Percentiles rank a stretch among this genome's conserved stretches.
These are phyloP conservation scores for Angophora floribunda DNA, from an alignment of 345 rosid genomes.

Conservation along the genomic window DNA sequence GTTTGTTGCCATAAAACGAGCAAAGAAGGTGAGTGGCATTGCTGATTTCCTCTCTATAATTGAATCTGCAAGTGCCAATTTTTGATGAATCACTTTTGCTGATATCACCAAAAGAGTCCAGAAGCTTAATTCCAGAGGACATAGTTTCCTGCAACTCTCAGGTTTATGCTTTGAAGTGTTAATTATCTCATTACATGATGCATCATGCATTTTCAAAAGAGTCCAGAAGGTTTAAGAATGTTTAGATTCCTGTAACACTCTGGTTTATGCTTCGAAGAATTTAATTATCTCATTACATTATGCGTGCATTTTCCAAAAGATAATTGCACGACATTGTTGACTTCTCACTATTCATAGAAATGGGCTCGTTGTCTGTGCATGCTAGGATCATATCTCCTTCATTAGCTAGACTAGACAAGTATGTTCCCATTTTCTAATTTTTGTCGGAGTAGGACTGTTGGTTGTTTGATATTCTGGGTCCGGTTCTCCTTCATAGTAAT, in stretches of 20 bases:
- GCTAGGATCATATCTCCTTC: background rate
- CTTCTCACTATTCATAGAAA: background rate
- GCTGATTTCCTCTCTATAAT: background rate
- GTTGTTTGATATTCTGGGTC: background rate
- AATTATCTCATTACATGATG: background rate
- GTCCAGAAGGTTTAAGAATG: background rate
- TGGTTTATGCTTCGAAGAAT: background rate
- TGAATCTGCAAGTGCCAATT: background rate
- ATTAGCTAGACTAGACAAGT: background rate
- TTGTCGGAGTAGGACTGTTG: background rate
- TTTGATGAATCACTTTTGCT: background rate
- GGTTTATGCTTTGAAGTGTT: background rate
- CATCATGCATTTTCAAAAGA: background rate
- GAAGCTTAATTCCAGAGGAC: background rate
- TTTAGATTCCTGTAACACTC: background rate
- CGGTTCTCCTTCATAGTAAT: background rate
- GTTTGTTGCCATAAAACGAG: slow-evolving; percentile 92
- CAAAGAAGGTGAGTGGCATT: slow-evolving; percentile 55
- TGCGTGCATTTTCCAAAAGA: background rate
- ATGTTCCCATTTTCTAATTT: background rate
- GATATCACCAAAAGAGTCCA: background rate
- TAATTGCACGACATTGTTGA: background rate
- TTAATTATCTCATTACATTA: background rate
- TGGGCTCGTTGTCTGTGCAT: background rate
- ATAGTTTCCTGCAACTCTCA: background rate